Evolutionary conservation across 2,329 filamentous ascomycete species (phyloP), one percentile per base, ranked within the genome.

Genomic region (Exophiala oligosperma): DNA sequence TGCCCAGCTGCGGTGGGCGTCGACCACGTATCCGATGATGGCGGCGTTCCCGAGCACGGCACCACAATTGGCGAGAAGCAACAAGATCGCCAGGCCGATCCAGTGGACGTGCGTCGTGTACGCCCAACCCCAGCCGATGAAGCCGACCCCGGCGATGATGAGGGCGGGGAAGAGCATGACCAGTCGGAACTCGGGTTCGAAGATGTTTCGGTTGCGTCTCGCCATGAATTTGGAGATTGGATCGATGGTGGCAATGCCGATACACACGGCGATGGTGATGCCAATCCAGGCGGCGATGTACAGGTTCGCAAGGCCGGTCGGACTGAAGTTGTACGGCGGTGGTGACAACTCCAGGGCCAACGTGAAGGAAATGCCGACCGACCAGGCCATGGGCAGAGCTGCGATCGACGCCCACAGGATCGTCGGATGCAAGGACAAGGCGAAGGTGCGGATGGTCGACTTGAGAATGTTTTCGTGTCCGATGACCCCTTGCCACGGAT

Each of bases 91-190:
- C 0, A 93, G 93, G 0, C 96, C 90, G 52, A 96, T 95, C 90
- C 90, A 97, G 24, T 82, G 79, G 67, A 96, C 85, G 24, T 80
- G 79, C 54, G 86, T 81, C 61, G 90, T 74, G 0, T 89, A 91
- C 6, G 88, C 91, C 93, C 93, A 97, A n/a, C 93, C 93, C 69
- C 94, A 97, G 2, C 92, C 93, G 85, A 96, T 96, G 14, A 97
- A 81, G 0, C 93, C 93, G 29, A 93, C 84, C 1, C 87, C 85
- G 0, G 92, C 96, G 2, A 86, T 85, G 52, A 97, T 68, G 1
- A 88, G 78, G 38, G 96, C 87, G 0, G 92, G 92, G 2, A 88
- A 74, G 0, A 86, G 90, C 92, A 97, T 96, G 44, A 95, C 82
- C 0, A 96, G 82, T 8, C 92, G 84, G 69, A 95, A 97, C 73